Base-by-base conservation (phyloP, 2,329 filamentous ascomycete genomes). In the Exophiala sideris region DNA sequence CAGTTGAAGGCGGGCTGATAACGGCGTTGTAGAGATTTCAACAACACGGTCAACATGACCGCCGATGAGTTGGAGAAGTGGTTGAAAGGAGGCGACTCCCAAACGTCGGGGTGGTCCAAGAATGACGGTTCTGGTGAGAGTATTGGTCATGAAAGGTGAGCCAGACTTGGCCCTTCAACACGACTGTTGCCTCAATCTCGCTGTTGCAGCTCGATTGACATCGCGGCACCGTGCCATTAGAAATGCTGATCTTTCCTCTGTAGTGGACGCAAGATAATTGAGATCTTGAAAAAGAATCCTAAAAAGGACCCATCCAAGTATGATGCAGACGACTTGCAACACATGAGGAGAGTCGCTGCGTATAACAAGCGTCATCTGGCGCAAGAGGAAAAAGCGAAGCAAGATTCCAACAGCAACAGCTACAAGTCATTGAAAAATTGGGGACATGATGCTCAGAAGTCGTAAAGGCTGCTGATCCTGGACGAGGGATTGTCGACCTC, bases 351-450 rank as follows among this genome's bases (percentile, higher is more conserved):
- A 59, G 84, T 86, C 0, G 83, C 85, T 0, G 75, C 82, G 0
- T 86, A 86, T 58, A 84, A 80, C 66, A 87, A 87, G 66, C 74
- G 83, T 3, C 84, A 87, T 69, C 70, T 88, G 0, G 84, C 83
- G 0, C 83, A 86, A 62, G 84, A 87, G 66, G 75, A 78, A 52
- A 78, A 76, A 57, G 75, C 74, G 33, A 84, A 85, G 62, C 70
- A 75, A 52, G 73, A 84, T 59, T 80, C 81, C 47, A 64, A 74
- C n/a, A 78, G 74, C 61, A 78, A 75, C 62, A 76, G 73, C 56
- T 84, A 85, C 45, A 80, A 78, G 24, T 82, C 78, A 3, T 68
- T 85, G 60, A 84, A 84, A 73, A 85, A 85, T 55, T 84, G 81
- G 57, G 54, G 48, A 21, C 57, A 57, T 24, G 54, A 59, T 44